Conservation (phyloP, 345 rosid species). For the Populus davidiana region DNA sequence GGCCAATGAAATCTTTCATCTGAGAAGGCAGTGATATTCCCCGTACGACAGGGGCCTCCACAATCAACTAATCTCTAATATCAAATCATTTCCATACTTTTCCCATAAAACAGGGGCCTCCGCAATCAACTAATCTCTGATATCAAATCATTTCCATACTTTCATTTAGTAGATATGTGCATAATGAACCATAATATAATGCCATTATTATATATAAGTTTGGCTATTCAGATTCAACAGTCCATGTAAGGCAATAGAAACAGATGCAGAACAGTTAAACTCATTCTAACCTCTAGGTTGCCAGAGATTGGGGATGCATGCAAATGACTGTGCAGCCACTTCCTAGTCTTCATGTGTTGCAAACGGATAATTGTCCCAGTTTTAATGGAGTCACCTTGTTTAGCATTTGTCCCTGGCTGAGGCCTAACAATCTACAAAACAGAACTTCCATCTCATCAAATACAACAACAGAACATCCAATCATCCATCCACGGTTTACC, state of each 20-base stretch:
- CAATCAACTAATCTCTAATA: neutral
- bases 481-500: neutral
- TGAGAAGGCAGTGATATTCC: neutral
- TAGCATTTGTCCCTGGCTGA: conserved; percentile 45
- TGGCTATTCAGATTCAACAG: neutral
- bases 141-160: neutral
- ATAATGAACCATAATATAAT: neutral
- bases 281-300: conserved; percentile 74
- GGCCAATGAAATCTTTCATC: neutral
- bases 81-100: neutral
- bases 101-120: neutral
- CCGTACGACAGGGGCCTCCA: neutral
- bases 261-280: neutral
- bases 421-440: conserved; percentile 73
- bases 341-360: conserved; percentile 92
- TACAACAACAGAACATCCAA: neutral
- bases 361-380: conserved; percentile 70
- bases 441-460: neutral
- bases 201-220: neutral
- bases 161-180: neutral
- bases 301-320: conserved; percentile 95
- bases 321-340: conserved; percentile 94
- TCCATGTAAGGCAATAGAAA: neutral
- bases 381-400: conserved; percentile 74
- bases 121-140: neutral